Base-by-base conservation (phyloP, 768 basidiomycete species). In the Leccinum arenicola region DNA sequence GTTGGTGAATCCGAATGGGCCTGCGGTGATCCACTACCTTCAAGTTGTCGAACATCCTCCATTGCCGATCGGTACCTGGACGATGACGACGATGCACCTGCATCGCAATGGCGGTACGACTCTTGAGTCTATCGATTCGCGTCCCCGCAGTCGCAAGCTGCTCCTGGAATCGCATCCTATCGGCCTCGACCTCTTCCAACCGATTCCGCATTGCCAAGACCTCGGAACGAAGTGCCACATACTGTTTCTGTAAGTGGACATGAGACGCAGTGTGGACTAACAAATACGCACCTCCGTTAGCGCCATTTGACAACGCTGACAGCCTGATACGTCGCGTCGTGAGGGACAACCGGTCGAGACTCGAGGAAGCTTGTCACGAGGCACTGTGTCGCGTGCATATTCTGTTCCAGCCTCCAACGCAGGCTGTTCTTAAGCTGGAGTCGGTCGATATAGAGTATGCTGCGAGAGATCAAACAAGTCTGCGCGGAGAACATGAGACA, bases 1-100 rank as follows among this genome's bases (percentile, higher is more conserved):
- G 77, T 80, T 74, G 87, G 84, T 79, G 86, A 82, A 76, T 81
- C 83, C 74, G 81, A 79, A 74, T 76, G 78, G 66, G 70, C 71
- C 70, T 75, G 76, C 63, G 78, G 63, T 10, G 73, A 74, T 79
- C 81, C 78, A 82, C 82, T 71, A 74, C 61, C 66, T 4, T 27
- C 21, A 21, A 21, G 21, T 21, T 21, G 60, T 52, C 70, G 74
- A 45, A 61, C 53, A 6, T 65, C 70, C 45, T 76, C 69, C 56
- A 65, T 66, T 10, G 50, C 59, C 10, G 49, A 67, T 53, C 75
- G 78, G 38, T 70, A 66, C 54, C 69, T 73, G 21, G 67, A 67
- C 17, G 75, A 63, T 49, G 74, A 64, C 23, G 75, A 64, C 52
- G 75, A 64, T 73, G 77, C 25, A 73, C 67, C 65, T 82, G 79